phyloP scores from a whole-genome alignment of 805 yeast genomes.

The Nakazawaea pomicola region DNA sequence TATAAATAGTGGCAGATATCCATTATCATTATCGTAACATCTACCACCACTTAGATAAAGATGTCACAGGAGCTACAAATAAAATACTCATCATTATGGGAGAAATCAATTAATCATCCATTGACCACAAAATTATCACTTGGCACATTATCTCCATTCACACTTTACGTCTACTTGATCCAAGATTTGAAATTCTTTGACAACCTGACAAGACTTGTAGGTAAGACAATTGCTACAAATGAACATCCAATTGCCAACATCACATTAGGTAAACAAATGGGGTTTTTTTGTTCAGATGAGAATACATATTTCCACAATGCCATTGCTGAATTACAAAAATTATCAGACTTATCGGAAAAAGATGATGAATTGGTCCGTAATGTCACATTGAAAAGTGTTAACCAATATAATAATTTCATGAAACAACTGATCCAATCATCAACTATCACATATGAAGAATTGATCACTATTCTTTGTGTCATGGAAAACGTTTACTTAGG shows the following conservation, averaged over 20 bases:
- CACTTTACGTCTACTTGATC: constrained; percentile 37
- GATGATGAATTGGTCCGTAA: too few species aligned
- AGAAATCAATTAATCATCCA: constrained; percentile 31
- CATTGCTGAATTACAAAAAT: constrained; percentile 21
- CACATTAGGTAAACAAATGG: constrained; percentile 43
- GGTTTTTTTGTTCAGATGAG: constrained; percentile 43
- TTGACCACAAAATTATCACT: constrained; percentile 40
- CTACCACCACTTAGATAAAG: too few species aligned
- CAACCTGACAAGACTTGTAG: constrained; percentile 35
- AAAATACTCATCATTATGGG: constrained; percentile 21
- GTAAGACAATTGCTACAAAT: constrained; percentile 39
- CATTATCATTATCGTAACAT: too few species aligned
- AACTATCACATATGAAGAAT: constrained; percentile 31
- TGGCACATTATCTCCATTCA: constrained; percentile 39
- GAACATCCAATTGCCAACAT: constrained; percentile 34
- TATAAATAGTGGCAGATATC: too few species aligned
- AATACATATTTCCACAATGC: constrained; percentile 40
- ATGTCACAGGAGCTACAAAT: too few species aligned
- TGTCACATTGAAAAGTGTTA: too few species aligned
- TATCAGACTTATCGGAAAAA: background rate
- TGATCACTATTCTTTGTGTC: constrained; percentile 38
- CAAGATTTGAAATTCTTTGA: constrained; percentile 47
- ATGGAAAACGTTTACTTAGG: constrained; percentile 48
- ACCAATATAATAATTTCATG: constrained; percentile 23
- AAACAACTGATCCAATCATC: constrained; percentile 23